Evolutionary conservation across 2,329 filamentous ascomycete species (phyloP), one percentile per base, ranked within the genome.

Genomic region (Fusarium sp.): DNA sequence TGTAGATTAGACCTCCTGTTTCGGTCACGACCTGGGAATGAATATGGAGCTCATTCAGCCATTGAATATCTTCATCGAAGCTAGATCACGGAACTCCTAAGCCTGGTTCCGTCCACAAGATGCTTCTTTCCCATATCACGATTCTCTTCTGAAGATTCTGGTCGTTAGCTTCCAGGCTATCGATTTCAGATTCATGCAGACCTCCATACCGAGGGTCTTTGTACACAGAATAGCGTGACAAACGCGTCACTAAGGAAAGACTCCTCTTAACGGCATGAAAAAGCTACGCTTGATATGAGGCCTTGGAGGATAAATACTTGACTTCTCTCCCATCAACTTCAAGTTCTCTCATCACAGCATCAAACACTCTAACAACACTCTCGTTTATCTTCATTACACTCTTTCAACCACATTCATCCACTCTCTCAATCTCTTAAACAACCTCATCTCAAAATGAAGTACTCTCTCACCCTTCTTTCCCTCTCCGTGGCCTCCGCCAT

Each of bases 361-460:
- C 44, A 52, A 58, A 14, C 25, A 59, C 7, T 49, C 12, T 35
- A 27, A 25, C 21, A 29, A 25, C 12, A 63, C 45, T 21, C 37
- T 52, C 45, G 1, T 52, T 39, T 21, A 45, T 35, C 42, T 41
- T 64, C 35, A 41, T 6, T 1, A 63, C 61, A 64, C 19, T 63
- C 33, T 19, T 29, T 65, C 27, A 63, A 23, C 10, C 27, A 44
- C 23, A 45, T 46, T 64, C 60, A 19, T 41, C 23, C 18, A 45
- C 6, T 8, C 8, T 31, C 35, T 3, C 33, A 55, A 46, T 35
- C 15, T 29, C 35, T 41, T 45, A 14, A 46, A n/a, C 33, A 54
- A 19, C 12, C 25, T 45, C 29, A 37, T 12, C 25, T 45, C 62
- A 64, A 15, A 31, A 64, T 65, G 62, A 65, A 64, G 60, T 57